A percentile compares a stretch with the other conserved stretches of the same genome.
These are phyloP conservation scores for Conringia planisiliqua DNA, from an alignment of 345 rosid species.

Conservation along the genomic window DNA sequence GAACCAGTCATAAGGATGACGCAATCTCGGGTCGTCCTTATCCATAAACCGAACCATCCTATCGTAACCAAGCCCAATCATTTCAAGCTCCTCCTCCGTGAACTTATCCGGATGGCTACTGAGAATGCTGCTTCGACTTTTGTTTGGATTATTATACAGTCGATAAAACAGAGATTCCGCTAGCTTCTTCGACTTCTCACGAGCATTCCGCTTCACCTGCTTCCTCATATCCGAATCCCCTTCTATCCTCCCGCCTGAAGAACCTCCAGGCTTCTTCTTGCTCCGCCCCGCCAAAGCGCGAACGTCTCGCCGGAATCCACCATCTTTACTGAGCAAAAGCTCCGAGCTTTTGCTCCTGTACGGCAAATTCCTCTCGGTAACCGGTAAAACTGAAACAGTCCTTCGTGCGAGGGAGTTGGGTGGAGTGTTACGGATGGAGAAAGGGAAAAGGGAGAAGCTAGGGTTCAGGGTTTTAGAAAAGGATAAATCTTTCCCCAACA, in stretches of 20 bases:
- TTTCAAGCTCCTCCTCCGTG: slow-evolving; percentile 70
- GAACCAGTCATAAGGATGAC: slow-evolving; percentile 87
- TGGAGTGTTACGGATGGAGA: slow-evolving; percentile 26
- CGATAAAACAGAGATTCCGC: slow-evolving; percentile 69
- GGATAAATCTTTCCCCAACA: slow-evolving; percentile 46
- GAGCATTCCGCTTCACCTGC: slow-evolving; percentile 42
- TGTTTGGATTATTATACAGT: slow-evolving; percentile 51
- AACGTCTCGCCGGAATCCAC: slow-evolving; percentile 36
- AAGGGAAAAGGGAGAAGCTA: slow-evolving; percentile 19
- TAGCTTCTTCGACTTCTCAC: slow-evolving; percentile 40
- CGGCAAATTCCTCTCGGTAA: not conserved
- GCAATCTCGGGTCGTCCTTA: slow-evolving; percentile 78
- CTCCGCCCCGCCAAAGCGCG: slow-evolving; percentile 78
- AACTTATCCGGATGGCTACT: slow-evolving; percentile 71
- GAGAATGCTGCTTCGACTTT: slow-evolving; percentile 39
- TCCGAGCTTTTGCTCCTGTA: slow-evolving; percentile 17
- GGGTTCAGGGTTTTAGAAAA: slow-evolving; percentile 81
- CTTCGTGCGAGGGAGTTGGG: slow-evolving; percentile 14
- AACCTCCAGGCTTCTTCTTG: slow-evolving; percentile 72
- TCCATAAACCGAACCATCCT: slow-evolving; percentile 89
- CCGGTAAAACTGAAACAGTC: slow-evolving; percentile 14
- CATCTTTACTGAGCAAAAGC: slow-evolving; percentile 32
- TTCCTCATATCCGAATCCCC: slow-evolving; percentile 53
- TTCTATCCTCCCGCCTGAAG: slow-evolving; percentile 56
- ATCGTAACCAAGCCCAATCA: slow-evolving; percentile 88